Percentiles rank a stretch among this genome's conserved stretches.
Conservation (phyloP, 164 flowering plant species). For the Annona squamosa region DNA sequence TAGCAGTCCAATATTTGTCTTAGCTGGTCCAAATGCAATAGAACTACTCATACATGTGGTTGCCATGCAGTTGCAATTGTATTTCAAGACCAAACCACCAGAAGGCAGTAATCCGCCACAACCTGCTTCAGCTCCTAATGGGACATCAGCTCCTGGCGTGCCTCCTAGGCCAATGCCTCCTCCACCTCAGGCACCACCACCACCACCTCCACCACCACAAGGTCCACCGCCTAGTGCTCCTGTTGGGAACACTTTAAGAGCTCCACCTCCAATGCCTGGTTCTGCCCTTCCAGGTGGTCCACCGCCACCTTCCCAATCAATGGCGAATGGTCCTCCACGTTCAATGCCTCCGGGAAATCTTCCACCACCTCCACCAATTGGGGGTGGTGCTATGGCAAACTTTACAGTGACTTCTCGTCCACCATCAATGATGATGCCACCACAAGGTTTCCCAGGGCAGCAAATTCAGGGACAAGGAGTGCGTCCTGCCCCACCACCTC, state of each 20-base stretch:
- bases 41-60: not conserved
- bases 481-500: constrained; percentile 50
- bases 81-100: constrained; percentile 84
- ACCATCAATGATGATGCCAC: constrained; percentile 50
- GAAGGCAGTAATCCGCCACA: constrained; percentile 68
- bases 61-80: constrained; percentile 70
- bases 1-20: no score
- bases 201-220: constrained; percentile 54
- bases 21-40: no score
- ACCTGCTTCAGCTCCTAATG: constrained; percentile 53
- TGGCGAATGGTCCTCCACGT: constrained; percentile 62
- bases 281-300: constrained; percentile 23
- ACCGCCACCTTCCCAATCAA: constrained; percentile 67
- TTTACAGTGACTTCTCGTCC: constrained; percentile 66
- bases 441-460: constrained; percentile 73
- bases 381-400: constrained; percentile 70
- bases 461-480: constrained; percentile 21
- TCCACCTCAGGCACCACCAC: constrained; percentile 59
- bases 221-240: constrained; percentile 43
- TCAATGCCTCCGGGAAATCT: constrained; percentile 89
- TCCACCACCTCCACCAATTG: constrained; percentile 76
- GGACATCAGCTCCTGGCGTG: constrained; percentile 56
- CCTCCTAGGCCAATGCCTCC: constrained; percentile 62
- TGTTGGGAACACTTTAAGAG: constrained; percentile 44
- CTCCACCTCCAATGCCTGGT: constrained; percentile 47